phyloP scores from a whole-genome alignment of 2,329 filamentous ascomycete genomes.

The Sphaerostilbella broomeana region DNA sequence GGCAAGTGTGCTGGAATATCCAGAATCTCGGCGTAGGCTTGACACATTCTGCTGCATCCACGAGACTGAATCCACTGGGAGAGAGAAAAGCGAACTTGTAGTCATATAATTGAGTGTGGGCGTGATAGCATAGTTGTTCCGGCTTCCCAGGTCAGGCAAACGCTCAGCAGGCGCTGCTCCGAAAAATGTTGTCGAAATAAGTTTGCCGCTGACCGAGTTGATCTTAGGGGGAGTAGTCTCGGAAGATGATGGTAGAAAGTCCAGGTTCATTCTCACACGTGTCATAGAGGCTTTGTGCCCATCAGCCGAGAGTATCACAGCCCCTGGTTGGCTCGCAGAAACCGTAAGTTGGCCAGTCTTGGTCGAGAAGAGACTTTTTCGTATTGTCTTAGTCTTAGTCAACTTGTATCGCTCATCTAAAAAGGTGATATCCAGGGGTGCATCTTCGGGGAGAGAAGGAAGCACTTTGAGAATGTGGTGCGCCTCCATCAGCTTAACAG shows the following conservation, averaged over 20 bases:
- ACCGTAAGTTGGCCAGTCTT: conserved; percentile 46
- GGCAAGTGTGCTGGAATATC: conserved; percentile 41
- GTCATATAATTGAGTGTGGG: conserved; percentile 42
- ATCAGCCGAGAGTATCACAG: conserved; percentile 45
- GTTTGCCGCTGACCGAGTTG: conserved; percentile 42
- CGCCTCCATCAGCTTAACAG: conserved; percentile 33
- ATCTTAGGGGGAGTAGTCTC: conserved; percentile 42
- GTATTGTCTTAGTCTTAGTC: conserved; percentile 45
- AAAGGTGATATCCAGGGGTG: conserved; percentile 43
- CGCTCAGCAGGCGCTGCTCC: conserved; percentile 37
- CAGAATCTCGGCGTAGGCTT: conserved; percentile 45
- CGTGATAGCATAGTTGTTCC: conserved; percentile 32
- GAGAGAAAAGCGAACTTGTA: conserved; percentile 35
- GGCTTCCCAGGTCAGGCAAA: conserved; percentile 46
- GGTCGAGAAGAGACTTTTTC: conserved; percentile 45
- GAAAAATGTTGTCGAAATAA: conserved; percentile 48
- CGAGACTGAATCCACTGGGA: conserved; percentile 26
- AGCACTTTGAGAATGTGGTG: conserved; percentile 45
- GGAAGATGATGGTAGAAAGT: conserved; percentile 39
- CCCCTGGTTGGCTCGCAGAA: conserved; percentile 39
- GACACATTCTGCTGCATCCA: conserved; percentile 36
- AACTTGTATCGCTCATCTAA: conserved; percentile 45
- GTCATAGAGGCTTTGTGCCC: conserved; percentile 38
- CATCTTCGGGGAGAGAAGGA: conserved; percentile 42
- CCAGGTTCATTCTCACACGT: conserved; percentile 38